Percentiles rank a stretch among this genome's conserved stretches.
These are phyloP conservation scores for Suillus spraguei DNA, from an alignment of 768 basidiomycete genomes.

Conservation along the genomic window DNA sequence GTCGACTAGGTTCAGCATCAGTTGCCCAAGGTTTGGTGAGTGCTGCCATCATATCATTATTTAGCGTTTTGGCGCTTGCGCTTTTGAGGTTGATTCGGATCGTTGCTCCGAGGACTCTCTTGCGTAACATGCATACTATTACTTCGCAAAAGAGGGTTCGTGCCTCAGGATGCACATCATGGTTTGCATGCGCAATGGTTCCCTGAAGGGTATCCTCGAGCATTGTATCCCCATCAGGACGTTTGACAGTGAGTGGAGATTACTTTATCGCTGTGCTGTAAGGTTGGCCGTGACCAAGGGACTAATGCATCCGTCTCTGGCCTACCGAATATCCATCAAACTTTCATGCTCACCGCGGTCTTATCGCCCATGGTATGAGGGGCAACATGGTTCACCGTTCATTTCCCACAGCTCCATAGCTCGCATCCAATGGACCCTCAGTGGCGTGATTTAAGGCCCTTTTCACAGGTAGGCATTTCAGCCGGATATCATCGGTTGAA, in stretches of 20 bases:
- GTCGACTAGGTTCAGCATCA: background rate
- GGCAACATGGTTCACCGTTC: background rate
- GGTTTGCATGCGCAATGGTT: background rate
- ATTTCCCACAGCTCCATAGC: constrained; percentile 6
- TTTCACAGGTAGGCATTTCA: background rate
- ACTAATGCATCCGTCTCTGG: background rate
- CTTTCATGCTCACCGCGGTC: background rate
- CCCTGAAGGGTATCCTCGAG: background rate
- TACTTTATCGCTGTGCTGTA: background rate
- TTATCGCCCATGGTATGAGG: background rate
- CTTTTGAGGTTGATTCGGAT: background rate
- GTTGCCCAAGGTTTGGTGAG: background rate
- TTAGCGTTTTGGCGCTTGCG: background rate
- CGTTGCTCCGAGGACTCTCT: background rate
- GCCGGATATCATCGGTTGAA: background rate
- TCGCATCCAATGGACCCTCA: background rate
- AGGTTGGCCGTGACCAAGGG: background rate
- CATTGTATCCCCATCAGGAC: background rate
- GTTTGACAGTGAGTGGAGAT: background rate
- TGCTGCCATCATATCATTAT: background rate
- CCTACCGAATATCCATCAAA: background rate
- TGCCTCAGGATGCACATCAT: background rate
- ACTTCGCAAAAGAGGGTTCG: constrained; percentile 6
- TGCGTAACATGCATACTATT: background rate
- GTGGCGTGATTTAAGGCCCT: background rate